Conservation (phyloP, 768 basidiomycete genomes). For the Phallus indusiatus region DNA sequence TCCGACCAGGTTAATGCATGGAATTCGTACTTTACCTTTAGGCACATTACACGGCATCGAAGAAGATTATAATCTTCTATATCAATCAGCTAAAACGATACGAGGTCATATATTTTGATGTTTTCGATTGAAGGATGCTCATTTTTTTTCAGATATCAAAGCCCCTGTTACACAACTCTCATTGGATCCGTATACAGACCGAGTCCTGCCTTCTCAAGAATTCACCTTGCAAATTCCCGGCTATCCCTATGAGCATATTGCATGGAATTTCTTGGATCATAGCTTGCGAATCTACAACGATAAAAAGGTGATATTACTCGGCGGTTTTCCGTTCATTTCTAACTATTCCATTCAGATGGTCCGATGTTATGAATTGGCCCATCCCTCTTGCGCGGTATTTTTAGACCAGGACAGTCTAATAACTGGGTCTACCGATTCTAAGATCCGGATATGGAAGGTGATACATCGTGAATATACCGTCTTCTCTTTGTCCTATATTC, state of each 20-base stretch:
- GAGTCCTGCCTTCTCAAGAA: conserved; percentile 51
- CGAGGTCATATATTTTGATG: conserved; percentile 34
- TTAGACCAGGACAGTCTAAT: conserved; percentile 65
- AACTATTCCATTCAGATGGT: conserved; percentile 36
- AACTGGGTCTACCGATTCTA: conserved; percentile 73
- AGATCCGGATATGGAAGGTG: conserved; percentile 76
- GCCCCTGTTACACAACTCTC: conserved; percentile 41
- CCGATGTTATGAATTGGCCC: conserved; percentile 68
- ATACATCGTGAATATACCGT: conserved; percentile 28
- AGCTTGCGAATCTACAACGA: conserved; percentile 53
- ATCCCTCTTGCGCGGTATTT: conserved; percentile 66
- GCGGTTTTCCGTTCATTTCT: conserved; percentile 2
- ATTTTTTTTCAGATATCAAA: conserved; percentile 38
- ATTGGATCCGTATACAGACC: conserved; percentile 49
- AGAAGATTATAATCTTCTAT: conserved; percentile 68
- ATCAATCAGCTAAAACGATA: conserved; percentile 45
- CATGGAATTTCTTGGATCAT: conserved; percentile 45
- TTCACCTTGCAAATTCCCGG: conserved; percentile 50
- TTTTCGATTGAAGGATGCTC: not conserved
- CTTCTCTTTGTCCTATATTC: conserved; percentile 17
- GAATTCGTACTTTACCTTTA: conserved; percentile 61
- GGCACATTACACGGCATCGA: conserved; percentile 68
- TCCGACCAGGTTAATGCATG: conserved; percentile 64
- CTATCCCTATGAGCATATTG: conserved; percentile 57
- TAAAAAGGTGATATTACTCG: conserved; percentile 34